Conservation (phyloP, 1,139 yeast genomes). For the Lodderomyces oxycetoniae region DNA sequence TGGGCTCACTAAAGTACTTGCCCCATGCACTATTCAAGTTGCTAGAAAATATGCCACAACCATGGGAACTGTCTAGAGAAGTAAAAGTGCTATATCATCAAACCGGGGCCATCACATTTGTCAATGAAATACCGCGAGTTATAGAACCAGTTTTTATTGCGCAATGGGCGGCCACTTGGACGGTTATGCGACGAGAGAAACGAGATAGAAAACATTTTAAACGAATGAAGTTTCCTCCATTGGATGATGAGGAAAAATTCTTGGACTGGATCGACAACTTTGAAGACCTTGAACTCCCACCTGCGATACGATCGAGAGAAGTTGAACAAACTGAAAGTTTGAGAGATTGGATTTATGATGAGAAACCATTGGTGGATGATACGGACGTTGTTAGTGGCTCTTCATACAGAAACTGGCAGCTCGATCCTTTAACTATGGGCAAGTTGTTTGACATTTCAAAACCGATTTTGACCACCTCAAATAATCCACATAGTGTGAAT, state of each 20-base stretch:
- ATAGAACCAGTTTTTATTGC: constrained; percentile 89
- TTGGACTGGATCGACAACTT: constrained; percentile 76
- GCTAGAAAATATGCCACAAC: constrained; percentile 96
- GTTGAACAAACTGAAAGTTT: constrained; percentile 44
- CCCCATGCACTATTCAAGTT: constrained; percentile 92
- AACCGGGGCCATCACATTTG: constrained; percentile 94
- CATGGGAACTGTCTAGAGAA: constrained; percentile 88
- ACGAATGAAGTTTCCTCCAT: constrained; percentile 90
- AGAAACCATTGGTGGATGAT: constrained; percentile 65
- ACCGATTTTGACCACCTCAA: constrained; percentile 63
- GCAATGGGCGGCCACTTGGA: constrained; percentile 95
- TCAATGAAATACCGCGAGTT: constrained; percentile 86
- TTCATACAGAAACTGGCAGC: constrained; percentile 69
- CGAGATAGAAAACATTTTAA: constrained; percentile 86
- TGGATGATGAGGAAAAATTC: constrained; percentile 97
- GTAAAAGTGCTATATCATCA: constrained; percentile 86
- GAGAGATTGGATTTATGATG: constrained; percentile 75
- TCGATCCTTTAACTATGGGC: constrained; percentile 60
- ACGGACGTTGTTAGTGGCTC: constrained; percentile 59
- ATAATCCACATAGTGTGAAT: constrained; percentile 67
- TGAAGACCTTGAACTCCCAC: constrained; percentile 67
- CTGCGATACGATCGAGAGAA: constrained; percentile 63
- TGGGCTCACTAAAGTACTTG: constrained; percentile 90
- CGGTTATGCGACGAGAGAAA: constrained; percentile 89
- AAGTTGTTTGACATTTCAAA: constrained; percentile 60